Conservation (phyloP, 805 yeast genomes). For the Zygoascus ofunaensis region DNA sequence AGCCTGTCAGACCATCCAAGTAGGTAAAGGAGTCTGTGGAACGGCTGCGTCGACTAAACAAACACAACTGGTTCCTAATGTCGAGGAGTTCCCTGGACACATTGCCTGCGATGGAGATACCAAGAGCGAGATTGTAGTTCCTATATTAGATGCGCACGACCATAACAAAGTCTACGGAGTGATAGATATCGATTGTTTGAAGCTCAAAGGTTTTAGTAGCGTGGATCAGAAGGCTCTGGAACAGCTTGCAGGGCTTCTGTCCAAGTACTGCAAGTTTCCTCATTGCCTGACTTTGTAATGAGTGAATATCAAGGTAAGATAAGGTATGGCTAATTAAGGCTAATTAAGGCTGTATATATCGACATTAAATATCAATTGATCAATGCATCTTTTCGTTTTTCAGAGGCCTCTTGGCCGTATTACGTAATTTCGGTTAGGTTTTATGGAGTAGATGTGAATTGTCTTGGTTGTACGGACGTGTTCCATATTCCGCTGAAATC, state of each 20-base stretch:
- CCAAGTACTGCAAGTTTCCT: slow-evolving; percentile 40
- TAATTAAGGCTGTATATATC: no score
- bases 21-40: slow-evolving; percentile 91
- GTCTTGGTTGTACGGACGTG: no score
- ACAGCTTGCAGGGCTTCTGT: slow-evolving; percentile 44
- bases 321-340: no score
- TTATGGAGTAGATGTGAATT: no score
- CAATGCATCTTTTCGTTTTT: no score
- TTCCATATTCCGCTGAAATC: no score
- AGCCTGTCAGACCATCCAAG: slow-evolving; percentile 75
- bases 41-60: slow-evolving; percentile 49
- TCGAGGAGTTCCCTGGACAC: slow-evolving; percentile 75
- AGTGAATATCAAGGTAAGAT: no score
- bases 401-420: no score
- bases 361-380: no score
- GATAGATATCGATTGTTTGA: slow-evolving; percentile 75
- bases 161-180: slow-evolving; percentile 55
- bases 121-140: slow-evolving; percentile 86
- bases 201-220: slow-evolving; percentile 50
- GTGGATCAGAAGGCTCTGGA: slow-evolving; percentile 54
- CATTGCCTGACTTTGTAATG: no score
- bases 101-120: slow-evolving; percentile 97
- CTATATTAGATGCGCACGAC: slow-evolving; percentile 41
- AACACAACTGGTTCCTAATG: slow-evolving; percentile 75
- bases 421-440: no score